Conservation (phyloP, 768 basidiomycete genomes). For the Plicaturopsis crispa region DNA sequence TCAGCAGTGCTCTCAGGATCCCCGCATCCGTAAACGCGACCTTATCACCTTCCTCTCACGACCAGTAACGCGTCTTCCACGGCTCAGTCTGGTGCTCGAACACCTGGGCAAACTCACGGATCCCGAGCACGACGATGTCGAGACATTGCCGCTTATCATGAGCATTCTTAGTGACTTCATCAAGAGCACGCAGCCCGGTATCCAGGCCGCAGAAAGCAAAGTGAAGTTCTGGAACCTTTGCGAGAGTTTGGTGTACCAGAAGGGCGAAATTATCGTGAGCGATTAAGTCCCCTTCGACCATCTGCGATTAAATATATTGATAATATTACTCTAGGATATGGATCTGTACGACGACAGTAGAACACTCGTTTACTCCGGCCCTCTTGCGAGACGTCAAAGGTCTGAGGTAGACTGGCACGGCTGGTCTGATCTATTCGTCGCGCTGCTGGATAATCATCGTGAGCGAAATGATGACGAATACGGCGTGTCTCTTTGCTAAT, state of each 20-base stretch:
- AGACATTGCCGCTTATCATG: slow-evolving; percentile 67
- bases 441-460: slow-evolving; percentile 76
- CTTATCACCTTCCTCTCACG: slow-evolving; percentile 77
- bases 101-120: slow-evolving; percentile 60
- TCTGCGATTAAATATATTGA: slow-evolving; percentile 5
- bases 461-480: slow-evolving; percentile 15
- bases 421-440: slow-evolving; percentile 65
- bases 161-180: slow-evolving; percentile 63
- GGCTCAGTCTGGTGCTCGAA: slow-evolving; percentile 68
- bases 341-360: slow-evolving; percentile 73
- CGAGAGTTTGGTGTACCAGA: slow-evolving; percentile 67
- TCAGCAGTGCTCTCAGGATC: slow-evolving; percentile 51
- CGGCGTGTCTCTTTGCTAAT: slow-evolving; percentile 4
- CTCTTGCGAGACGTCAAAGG: slow-evolving; percentile 51
- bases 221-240: slow-evolving; percentile 82
- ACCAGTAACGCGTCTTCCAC: slow-evolving; percentile 83
- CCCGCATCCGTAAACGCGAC: slow-evolving; percentile 67
- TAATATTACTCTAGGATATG: slow-evolving; percentile 51
- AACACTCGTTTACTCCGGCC: slow-evolving; percentile 60
- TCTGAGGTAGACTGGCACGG: slow-evolving; percentile 61
- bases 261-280: slow-evolving; percentile 77
- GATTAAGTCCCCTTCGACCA: background rate
- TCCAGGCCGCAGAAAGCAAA: slow-evolving; percentile 84
- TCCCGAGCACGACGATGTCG: slow-evolving; percentile 70
- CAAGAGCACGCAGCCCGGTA: slow-evolving; percentile 85